Percentiles rank a stretch among this genome's conserved stretches.
phyloP scores from a whole-genome alignment of 176 grass and related monocot species.

The Cenchrus americanus region DNA sequence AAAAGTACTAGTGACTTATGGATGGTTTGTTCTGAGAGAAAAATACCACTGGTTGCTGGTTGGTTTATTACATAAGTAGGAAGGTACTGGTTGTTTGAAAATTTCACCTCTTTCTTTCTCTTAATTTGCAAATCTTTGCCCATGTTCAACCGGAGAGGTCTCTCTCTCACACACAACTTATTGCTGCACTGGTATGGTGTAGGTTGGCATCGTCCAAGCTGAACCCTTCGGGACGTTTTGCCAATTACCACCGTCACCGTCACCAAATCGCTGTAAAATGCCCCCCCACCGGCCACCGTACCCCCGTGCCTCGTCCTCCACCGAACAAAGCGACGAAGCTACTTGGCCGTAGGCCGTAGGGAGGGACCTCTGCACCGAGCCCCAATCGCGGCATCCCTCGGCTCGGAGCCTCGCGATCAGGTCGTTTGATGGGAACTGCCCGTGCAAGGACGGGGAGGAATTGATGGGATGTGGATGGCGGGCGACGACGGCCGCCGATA shows the following conservation, averaged over 20 bases:
- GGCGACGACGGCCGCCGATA: background rate
- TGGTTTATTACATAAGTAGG: background rate
- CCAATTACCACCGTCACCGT: background rate
- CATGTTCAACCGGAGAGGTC: no score
- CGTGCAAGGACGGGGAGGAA: constrained; percentile 20
- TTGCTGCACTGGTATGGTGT: background rate
- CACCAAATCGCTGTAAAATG: background rate
- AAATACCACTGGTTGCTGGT: no score
- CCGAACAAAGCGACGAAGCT: constrained; percentile 7
- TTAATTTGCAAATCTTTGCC: no score
- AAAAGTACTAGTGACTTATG: no score
- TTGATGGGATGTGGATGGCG: constrained; percentile 16
- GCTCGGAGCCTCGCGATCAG: background rate
- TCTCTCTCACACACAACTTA: no score
- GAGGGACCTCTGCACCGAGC: constrained; percentile 6
- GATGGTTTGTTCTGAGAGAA: no score
- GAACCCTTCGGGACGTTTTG: background rate
- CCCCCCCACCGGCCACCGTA: background rate
- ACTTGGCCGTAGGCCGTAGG: background rate
- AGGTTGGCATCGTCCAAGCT: background rate
- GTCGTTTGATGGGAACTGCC: background rate
- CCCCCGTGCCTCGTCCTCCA: background rate
- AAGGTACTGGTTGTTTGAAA: background rate
- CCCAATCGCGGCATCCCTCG: constrained; percentile 1
- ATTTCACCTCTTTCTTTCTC: background rate